A percentile compares a stretch with the other conserved stretches of the same genome.
Conservation (phyloP, 148 eudicot genomes). For the Silene conica region DNA sequence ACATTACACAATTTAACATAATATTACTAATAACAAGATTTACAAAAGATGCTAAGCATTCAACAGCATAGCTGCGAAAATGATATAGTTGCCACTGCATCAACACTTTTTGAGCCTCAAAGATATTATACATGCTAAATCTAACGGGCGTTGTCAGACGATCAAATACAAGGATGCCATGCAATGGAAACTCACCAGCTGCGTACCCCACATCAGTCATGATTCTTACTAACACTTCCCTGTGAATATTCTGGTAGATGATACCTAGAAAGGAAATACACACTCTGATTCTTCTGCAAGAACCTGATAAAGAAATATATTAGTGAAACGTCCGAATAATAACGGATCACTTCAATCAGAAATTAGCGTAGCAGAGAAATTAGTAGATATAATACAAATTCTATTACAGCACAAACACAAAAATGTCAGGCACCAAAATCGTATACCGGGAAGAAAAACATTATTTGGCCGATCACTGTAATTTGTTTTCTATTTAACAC, state of each 20-base stretch:
- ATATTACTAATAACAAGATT: neutral
- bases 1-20: neutral
- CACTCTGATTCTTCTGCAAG: conserved; percentile 48
- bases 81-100: neutral
- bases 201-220: conserved; percentile 15
- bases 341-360: neutral
- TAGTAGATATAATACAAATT: neutral
- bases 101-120: neutral
- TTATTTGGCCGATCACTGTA: neutral
- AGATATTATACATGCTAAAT: too few relatives aligned
- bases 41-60: neutral
- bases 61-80: too few relatives aligned
- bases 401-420: neutral
- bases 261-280: conserved; percentile 45
- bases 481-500: neutral
- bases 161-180: neutral
- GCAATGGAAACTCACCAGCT: conserved; percentile 9
- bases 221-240: conserved; percentile 21
- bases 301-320: conserved; percentile 40
- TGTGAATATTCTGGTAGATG: conserved; percentile 25
- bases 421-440: neutral
- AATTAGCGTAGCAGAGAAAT: neutral
- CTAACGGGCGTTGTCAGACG: neutral
- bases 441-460: neutral
- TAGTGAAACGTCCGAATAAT: neutral